Evolutionary conservation across 768 basidiomycete genomes (phyloP), one percentile per base, ranked within the genome.

Genomic region (Peribolospora kevripleyi): DNA sequence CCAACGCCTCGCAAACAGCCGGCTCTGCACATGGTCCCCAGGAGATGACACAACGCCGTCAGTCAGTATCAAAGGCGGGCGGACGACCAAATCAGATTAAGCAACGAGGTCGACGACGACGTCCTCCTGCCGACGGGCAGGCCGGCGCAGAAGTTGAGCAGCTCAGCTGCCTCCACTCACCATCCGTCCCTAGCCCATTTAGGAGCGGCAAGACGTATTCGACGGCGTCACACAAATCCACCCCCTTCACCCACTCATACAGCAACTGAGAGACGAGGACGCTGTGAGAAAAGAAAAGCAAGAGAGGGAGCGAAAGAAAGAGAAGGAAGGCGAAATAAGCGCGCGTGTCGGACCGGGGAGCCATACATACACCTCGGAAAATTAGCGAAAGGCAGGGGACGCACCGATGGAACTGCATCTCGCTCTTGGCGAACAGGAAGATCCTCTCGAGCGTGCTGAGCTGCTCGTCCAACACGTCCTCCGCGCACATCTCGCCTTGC

Each of bases 151-250:
- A 25, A 25, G 25, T 25, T 25, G 25, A 25, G 25, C 25, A 25
- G 25, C 25, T 25, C 25, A 25, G 25, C 25, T 25, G 25, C 25
- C 25, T 25, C 25, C 25, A 67, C 75, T 47, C 58, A 84, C 85
- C 85, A 65, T 84, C 78, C 68, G 82, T 77, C 7, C 84, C 84
- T 39, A 95, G 76, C 47, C 75, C 76, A 52, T 76, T 81, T 55
- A 97, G 74, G n/a, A 93, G 75, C 1, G 90, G 90, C 14, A 91
- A 70, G 55, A 97, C 84, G 64, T 91, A 97, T 66, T 87, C 83
- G 61, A 86, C 79, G 4, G 86, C 86, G 60, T 97, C 90, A 54
- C 77, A 76, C 3, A 90, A 81, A 13, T 81, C 73, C 52, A 93
- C 81, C 50, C 80, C 71, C 13, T 68, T 64, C 42, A 95, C 75